Percentiles rank a stretch among this genome's conserved stretches.
phyloP scores from a whole-genome alignment of 768 basidiomycete species.

The Trametes villosa region DNA sequence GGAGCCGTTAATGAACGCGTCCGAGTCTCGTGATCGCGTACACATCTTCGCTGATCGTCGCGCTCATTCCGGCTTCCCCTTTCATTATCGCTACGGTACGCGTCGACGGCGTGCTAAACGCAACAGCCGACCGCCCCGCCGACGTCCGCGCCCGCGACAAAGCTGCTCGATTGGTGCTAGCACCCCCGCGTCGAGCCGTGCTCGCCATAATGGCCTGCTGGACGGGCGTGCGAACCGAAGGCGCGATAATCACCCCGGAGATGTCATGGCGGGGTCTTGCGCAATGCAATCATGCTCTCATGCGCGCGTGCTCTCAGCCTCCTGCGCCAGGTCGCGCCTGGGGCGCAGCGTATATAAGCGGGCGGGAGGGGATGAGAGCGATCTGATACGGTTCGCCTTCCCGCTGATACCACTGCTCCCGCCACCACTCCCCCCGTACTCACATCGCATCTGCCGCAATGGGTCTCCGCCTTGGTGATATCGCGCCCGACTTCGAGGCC shows the following conservation, averaged over 20 bases:
- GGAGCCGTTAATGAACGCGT: conserved; percentile 1
- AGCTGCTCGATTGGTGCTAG: conserved; percentile 12
- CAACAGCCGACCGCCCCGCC: not conserved
- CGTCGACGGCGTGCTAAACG: not conserved
- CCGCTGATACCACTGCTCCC: not conserved
- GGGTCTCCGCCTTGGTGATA: conserved; percentile 80
- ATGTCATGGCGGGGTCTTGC: conserved; percentile 6
- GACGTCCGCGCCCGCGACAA: not conserved
- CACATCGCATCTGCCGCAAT: conserved; percentile 4
- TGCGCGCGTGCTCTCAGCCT: conserved; percentile 6
- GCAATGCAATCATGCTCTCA: conserved; percentile 15
- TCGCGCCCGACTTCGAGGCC: conserved; percentile 91
- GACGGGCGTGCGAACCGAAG: conserved; percentile 62
- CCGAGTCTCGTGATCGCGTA: conserved; percentile 15
- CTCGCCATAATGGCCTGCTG: conserved; percentile 1
- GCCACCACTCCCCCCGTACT: not conserved
- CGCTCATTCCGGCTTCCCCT: not conserved
- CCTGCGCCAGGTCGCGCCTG: not conserved
- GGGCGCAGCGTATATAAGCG: conserved; percentile 26
- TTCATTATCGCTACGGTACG: not conserved
- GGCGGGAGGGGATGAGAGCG: conserved; percentile 2
- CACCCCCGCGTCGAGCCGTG: not conserved
- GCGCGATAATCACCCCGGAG: conserved; percentile 49
- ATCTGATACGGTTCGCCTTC: conserved; percentile 5
- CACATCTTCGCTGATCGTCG: conserved; percentile 8